Conservation (phyloP, 1,139 yeast genomes). For the Geotrichum siamense region DNA sequence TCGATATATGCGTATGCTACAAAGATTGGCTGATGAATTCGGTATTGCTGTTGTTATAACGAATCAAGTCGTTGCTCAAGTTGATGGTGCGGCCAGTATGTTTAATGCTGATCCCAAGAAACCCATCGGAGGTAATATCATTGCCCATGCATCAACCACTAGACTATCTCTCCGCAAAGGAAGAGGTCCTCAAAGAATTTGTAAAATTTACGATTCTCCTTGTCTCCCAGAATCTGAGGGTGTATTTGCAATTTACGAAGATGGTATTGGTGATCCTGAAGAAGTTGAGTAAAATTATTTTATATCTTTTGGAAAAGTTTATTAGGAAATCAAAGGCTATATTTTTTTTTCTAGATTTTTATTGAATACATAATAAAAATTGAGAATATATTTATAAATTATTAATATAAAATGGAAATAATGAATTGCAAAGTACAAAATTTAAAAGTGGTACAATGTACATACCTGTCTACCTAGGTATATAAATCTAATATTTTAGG, state of each 20-base stretch:
- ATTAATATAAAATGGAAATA: no score
- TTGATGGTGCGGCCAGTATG: slow-evolving; percentile 78
- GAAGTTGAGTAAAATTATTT: slow-evolving; percentile 47
- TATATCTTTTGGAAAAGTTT: no score
- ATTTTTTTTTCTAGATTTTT: no score
- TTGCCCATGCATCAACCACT: slow-evolving; percentile 95
- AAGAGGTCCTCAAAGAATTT: slow-evolving; percentile 82
- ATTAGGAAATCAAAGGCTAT: no score
- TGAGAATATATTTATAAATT: no score
- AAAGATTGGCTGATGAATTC: slow-evolving; percentile 91
- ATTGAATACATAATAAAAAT: no score
- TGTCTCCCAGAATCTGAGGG: slow-evolving; percentile 94
- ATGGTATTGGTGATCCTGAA: slow-evolving; percentile 94
- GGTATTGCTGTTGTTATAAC: slow-evolving; percentile 98
- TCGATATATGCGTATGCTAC: slow-evolving; percentile 82
- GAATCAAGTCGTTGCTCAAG: slow-evolving; percentile 97
- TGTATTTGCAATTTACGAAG: slow-evolving; percentile 91
- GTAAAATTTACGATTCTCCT: slow-evolving; percentile 92
- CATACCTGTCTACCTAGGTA: no score
- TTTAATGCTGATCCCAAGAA: slow-evolving; percentile 97
- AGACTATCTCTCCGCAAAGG: slow-evolving; percentile 86
- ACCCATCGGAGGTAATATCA: slow-evolving; percentile 97
- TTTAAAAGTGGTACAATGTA: no score
- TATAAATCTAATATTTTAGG: no score
- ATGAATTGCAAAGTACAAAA: no score